These are phyloP conservation scores for Hansenula sp. DNA, from an alignment of 1,139 yeast genomes.

Conservation along the genomic window DNA sequence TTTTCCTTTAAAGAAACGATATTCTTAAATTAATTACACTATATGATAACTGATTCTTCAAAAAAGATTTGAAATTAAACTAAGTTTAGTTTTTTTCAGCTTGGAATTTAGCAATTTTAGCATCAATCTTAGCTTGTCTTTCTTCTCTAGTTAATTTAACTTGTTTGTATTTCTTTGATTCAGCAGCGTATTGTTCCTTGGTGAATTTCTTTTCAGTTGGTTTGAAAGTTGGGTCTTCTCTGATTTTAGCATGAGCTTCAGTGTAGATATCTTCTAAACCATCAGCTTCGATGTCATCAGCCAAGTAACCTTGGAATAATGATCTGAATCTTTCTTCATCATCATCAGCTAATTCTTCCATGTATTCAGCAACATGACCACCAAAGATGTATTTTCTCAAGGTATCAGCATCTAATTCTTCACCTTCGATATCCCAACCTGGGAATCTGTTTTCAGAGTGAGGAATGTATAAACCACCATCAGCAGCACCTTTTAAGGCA, in stretches of 20 bases:
- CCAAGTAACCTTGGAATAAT: slow-evolving; percentile 95
- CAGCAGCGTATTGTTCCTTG: slow-evolving; percentile 98
- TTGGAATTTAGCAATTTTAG: slow-evolving; percentile 81
- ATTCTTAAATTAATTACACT: too few species aligned
- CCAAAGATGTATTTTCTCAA: slow-evolving; percentile 99
- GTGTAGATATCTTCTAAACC: slow-evolving; percentile 93
- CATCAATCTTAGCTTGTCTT: slow-evolving; percentile 85
- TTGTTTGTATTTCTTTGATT: slow-evolving; percentile 88
- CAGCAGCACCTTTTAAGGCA: slow-evolving; percentile 99
- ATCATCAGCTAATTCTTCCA: slow-evolving; percentile 99
- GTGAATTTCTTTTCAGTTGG: slow-evolving; percentile 91
- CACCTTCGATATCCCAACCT: slow-evolving; percentile 99
- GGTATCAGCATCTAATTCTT: slow-evolving; percentile 96
- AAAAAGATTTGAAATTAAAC: too few species aligned
- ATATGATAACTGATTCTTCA: too few species aligned
- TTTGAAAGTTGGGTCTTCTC: slow-evolving; percentile 93
- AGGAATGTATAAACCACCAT: slow-evolving; percentile 99
- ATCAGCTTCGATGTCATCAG: slow-evolving; percentile 96
- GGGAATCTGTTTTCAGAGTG: slow-evolving; percentile 99
- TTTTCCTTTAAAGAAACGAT: too few species aligned
- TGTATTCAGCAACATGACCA: slow-evolving; percentile 99
- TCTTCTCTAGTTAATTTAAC: slow-evolving; percentile 86
- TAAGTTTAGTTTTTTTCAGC: slow-evolving; percentile 21
- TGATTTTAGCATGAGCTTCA: slow-evolving; percentile 92
- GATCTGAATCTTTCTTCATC: slow-evolving; percentile 99